Base-by-base conservation (phyloP, 164 flowering plant species). In the Chloranthus sessilifolius region DNA sequence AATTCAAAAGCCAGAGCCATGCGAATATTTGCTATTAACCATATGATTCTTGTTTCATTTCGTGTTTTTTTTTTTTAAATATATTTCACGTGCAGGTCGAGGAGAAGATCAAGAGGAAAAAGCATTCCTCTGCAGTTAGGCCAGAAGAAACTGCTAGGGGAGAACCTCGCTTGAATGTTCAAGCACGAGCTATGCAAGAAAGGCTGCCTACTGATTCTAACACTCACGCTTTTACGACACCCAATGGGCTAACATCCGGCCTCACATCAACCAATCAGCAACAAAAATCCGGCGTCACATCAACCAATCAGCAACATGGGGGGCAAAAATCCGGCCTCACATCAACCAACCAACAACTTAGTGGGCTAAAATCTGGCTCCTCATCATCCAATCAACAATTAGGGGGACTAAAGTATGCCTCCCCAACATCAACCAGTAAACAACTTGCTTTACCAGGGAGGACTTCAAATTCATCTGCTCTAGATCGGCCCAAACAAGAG, bases 81-180 rank as follows among this genome's bases (percentile, higher is more conserved):
- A 43, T 17, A 10, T 10, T 46, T 15, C 24, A 7, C 34, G 31
- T 51, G 15, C 59, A 61, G 65, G 42, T 47, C 11, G 47, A 29
- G 31, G 59, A 54, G 52, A 61, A 54, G 48, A 40, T 61, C 41
- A 54, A 23, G 59, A 48, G 59, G 53, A 61, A 34, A 40, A 61
- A 43, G 44, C n/a, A 40, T 0, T 53, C 50, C 30, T 22, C 50
- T 31, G 33, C 50, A 17, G 22, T 42, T 5, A 57, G 39, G 47
- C 40, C 38, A 26, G 64, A 60, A n/a, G 58, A 53, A 39, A 30
- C 35, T 28, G 58, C 27, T 7, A 14, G 59, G 19, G 53, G 54
- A 48, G 59, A 61, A n/a, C 16, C 53, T 49, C 39, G 24, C 28
- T 57, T 47, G 12, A 25, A 24, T 47, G 43, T 55, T 31, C 65